A percentile compares a stretch with the other conserved stretches of the same genome.
These are phyloP conservation scores for Mycosphaerella sp. DNA, from an alignment of 2,329 filamentous ascomycete species.

Conservation along the genomic window DNA sequence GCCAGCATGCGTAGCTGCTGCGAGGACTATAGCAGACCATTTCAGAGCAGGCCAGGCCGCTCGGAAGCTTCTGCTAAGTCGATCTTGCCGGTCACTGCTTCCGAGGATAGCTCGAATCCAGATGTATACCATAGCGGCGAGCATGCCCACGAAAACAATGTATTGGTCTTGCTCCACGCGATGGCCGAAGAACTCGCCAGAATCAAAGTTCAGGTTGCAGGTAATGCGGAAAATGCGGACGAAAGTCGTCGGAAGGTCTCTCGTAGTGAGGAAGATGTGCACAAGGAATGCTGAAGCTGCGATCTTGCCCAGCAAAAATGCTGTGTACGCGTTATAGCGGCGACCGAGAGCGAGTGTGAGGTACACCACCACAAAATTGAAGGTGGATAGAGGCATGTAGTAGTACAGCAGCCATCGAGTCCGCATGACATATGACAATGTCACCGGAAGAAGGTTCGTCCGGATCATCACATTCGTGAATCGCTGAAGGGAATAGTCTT, in stretches of 20 bases:
- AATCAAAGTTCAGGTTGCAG: slow-evolving; percentile 46
- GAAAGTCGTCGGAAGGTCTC: slow-evolving; percentile 41
- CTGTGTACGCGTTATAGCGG: slow-evolving; percentile 39
- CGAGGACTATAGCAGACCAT: slow-evolving; percentile 3
- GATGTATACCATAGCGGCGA: slow-evolving; percentile 42
- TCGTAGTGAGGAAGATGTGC: slow-evolving; percentile 34
- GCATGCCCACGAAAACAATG: slow-evolving; percentile 52
- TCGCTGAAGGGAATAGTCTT: slow-evolving; percentile 52
- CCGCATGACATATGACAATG: slow-evolving; percentile 51
- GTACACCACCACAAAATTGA: slow-evolving; percentile 58
- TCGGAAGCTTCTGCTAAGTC: slow-evolving; percentile 4
- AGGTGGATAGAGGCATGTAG: slow-evolving; percentile 53
- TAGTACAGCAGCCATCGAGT: slow-evolving; percentile 54
- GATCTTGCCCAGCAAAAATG: slow-evolving; percentile 46
- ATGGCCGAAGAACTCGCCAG: slow-evolving; percentile 44
- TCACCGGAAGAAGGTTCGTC: slow-evolving; percentile 50
- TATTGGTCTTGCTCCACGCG: slow-evolving; percentile 49
- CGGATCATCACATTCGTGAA: slow-evolving; percentile 50
- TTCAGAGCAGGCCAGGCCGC: slow-evolving; percentile 23
- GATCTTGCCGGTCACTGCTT: slow-evolving; percentile 7
- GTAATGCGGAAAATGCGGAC: slow-evolving; percentile 36
- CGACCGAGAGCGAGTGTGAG: slow-evolving; percentile 43
- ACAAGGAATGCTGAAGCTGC: slow-evolving; percentile 41
- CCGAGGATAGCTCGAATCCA: slow-evolving; percentile 21
- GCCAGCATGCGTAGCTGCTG: slow-evolving; percentile 27